Evolutionary conservation across 2,329 filamentous ascomycete genomes (phyloP), one percentile per base, ranked within the genome.

Genomic region (Diaporthe destruens): DNA sequence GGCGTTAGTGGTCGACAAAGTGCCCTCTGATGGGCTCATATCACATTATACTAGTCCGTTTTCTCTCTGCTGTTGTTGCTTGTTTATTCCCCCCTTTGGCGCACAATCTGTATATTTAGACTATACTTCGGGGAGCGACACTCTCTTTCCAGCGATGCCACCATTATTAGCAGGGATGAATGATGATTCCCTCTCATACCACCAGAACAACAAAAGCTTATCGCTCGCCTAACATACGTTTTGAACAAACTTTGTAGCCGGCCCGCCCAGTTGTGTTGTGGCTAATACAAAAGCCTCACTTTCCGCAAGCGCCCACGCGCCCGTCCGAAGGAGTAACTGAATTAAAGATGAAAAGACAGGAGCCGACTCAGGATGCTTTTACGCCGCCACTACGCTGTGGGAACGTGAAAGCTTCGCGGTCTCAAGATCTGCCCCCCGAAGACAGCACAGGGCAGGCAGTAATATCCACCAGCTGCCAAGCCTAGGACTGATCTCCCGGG

Each of bases 351-450:
- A 66, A 51, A 51, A 53, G 61, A 66, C 16, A 51, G 25, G n/a
- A 32, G 29, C 20, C 18, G 14, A n/a, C n/a, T n/a, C n/a, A n/a
- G n/a, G 32, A 25, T 66, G 29, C 44, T 53, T 53, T 53, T 39
- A 23, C 29, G 18, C 44, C 12, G 29, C 20, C 9, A 3, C 12
- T 11, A 25, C 32, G n/a, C n/a, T 23, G 39, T 5, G 14, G 5
- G 5, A 7, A 20, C 8, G n/a, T 25, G 39, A 14, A 42, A 57
- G 49, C 54, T 57, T 69, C 8, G 20, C 36, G 66, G 53, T n/a
- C 23, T 36, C 53, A 47, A 69, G 36, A 49, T 69, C 66, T 69
- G 66, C 34, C 12, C 25, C 42, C 53, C 66, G 66, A 57, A 34
- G 36, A 32, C 3, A 9, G 6, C 34, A 8, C 18, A n/a, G 23